Conservation (phyloP, 1,284 basidiomycete species). For the Albatrellus sp. region DNA sequence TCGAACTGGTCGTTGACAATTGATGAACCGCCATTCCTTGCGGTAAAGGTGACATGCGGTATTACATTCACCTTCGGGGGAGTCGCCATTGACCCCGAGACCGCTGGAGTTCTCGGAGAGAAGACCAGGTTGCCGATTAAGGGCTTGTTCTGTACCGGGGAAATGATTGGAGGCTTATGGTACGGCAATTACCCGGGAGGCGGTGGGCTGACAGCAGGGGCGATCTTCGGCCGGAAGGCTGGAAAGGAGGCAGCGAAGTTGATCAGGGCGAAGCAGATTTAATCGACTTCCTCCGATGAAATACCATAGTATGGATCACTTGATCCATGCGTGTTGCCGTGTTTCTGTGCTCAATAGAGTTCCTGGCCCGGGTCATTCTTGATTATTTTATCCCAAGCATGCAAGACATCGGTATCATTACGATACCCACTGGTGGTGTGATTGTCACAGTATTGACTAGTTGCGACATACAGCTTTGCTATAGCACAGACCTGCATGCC, state of each 20-base stretch:
- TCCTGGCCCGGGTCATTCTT: background rate
- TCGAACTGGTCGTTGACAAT: conserved; percentile 54
- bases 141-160: conserved; percentile 52
- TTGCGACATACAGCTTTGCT: no score
- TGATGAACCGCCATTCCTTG: conserved; percentile 40
- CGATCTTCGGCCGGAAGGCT: conserved; percentile 54
- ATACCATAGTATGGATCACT: no score
- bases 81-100: conserved; percentile 41
- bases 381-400: background rate
- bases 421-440: no score
- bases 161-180: conserved; percentile 54
- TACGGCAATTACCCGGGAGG: conserved; percentile 57
- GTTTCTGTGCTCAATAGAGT: no score
- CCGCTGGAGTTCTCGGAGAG: conserved; percentile 36
- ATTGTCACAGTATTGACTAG: no score
- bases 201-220: conserved; percentile 52
- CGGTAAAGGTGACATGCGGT: conserved; percentile 54
- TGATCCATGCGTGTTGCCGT: no score
- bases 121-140: conserved; percentile 27
- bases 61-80: conserved; percentile 66
- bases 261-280: background rate
- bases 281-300: no score
- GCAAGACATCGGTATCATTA: no score
- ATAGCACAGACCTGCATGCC: no score
- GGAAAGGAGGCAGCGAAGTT: conserved; percentile 30